Conservation (phyloP, 768 basidiomycete genomes). For the Boletellus sp. region DNA sequence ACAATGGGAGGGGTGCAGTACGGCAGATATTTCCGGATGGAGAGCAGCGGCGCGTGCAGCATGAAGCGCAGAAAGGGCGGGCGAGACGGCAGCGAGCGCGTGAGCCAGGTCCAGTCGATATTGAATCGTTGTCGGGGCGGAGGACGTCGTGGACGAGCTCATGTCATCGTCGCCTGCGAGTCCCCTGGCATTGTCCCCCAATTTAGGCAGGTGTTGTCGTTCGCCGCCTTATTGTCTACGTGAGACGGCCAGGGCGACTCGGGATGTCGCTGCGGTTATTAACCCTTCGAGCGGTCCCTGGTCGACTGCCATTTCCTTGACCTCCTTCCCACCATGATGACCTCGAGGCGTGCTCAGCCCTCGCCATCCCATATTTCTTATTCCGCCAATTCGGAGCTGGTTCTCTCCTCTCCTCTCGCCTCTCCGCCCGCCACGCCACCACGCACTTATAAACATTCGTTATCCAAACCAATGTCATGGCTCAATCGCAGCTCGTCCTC, state of each 20-base stretch:
- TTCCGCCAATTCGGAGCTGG: constrained; percentile 24
- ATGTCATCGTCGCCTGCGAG: not conserved
- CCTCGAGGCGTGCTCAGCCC: constrained; percentile 20
- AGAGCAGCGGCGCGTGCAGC: constrained; percentile 36
- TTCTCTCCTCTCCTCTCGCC: constrained; percentile 17
- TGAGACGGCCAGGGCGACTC: constrained; percentile 1
- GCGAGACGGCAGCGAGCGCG: constrained; percentile 47
- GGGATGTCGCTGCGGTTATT: constrained; percentile 13
- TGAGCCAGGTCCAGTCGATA: constrained; percentile 49
- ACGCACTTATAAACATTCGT: constrained; percentile 33
- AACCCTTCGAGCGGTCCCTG: not conserved
- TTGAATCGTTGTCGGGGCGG: constrained; percentile 29
- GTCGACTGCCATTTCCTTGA: not conserved
- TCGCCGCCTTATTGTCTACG: constrained; percentile 20
- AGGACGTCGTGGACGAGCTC: not conserved
- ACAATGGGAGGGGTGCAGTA: constrained; percentile 38
- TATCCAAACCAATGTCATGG: constrained; percentile 43
- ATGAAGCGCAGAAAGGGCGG: constrained; percentile 63
- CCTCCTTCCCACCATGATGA: constrained; percentile 23
- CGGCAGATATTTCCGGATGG: constrained; percentile 24
- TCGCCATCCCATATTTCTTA: constrained; percentile 14
- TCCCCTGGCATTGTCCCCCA: constrained; percentile 19
- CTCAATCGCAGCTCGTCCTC: constrained; percentile 37
- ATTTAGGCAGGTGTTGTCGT: constrained; percentile 26
- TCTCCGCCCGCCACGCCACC: constrained; percentile 31